phyloP scores from a whole-genome alignment of 768 basidiomycete species.

The Pleurotus djamor region DNA sequence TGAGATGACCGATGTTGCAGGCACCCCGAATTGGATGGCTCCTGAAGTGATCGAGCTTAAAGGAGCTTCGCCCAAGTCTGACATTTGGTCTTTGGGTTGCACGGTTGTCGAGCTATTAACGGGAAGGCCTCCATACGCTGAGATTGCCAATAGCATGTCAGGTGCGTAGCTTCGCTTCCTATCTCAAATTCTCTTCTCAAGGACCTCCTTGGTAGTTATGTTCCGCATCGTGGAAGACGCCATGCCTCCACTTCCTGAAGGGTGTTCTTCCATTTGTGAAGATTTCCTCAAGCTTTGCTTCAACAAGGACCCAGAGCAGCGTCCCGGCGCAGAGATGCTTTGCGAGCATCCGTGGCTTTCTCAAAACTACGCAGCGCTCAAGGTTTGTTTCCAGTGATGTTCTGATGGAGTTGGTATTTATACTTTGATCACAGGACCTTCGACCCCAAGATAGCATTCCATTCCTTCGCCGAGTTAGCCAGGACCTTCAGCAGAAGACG shows the following conservation, averaged over 20 bases:
- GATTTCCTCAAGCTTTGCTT: conserved; percentile 90
- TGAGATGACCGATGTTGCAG: conserved; percentile 83
- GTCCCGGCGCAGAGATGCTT: conserved; percentile 83
- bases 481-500: conserved; percentile 69
- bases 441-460: conserved; percentile 95
- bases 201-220: conserved; percentile 62
- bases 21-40: conserved; percentile 99
- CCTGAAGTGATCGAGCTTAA: conserved; percentile 96
- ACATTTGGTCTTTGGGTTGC: conserved; percentile 95
- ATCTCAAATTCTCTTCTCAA: conserved; percentile 6
- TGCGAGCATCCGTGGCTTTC: conserved; percentile 93
- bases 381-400: conserved; percentile 42
- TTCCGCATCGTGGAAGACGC: conserved; percentile 96
- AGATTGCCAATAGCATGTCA: conserved; percentile 87
- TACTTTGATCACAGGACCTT: conserved; percentile 49
- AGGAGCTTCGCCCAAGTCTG: conserved; percentile 89
- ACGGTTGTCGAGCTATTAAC: conserved; percentile 94
- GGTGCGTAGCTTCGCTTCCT: conserved; percentile 43
- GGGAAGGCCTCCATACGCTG: conserved; percentile 88
- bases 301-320: conserved; percentile 76
- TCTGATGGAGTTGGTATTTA: not conserved
- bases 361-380: conserved; percentile 73
- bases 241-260: conserved; percentile 83
- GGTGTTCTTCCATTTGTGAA: conserved; percentile 68
- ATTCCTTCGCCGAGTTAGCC: conserved; percentile 88